Evolutionary conservation across 2,329 filamentous ascomycete genomes (phyloP).

Genomic region (Hymenoscyphus albidus): DNA sequence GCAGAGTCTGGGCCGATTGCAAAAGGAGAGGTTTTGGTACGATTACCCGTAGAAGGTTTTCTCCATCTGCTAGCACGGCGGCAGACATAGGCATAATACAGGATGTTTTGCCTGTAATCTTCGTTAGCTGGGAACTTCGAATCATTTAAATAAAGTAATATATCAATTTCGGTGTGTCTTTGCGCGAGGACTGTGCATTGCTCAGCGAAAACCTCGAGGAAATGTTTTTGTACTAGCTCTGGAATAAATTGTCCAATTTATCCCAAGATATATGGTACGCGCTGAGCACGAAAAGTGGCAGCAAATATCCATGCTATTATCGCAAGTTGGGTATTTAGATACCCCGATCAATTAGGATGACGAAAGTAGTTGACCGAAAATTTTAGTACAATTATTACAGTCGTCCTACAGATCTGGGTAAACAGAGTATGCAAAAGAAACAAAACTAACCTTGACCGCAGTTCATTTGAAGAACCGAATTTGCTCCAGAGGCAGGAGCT

Average conservation of each 20-base stretch:
- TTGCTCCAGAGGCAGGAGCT: conserved; percentile 45
- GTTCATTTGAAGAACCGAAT: conserved; percentile 62
- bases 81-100: conserved; percentile 52
- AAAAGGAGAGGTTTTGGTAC: conserved; percentile 42
- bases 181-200: no score
- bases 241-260: no score
- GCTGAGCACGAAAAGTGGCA: no score
- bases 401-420: not conserved
- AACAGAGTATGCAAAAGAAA: not conserved
- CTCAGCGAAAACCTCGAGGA: no score
- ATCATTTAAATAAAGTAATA: no score
- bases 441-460: conserved; percentile 57
- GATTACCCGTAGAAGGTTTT: conserved; percentile 40
- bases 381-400: not conserved
- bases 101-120: conserved; percentile 50
- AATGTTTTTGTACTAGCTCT: no score
- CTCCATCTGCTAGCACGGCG: conserved; percentile 42
- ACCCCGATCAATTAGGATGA: conserved; percentile 3
- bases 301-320: no score
- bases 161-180: no score
- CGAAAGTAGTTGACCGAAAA: not conserved
- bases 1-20: conserved; percentile 39
- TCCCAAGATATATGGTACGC: no score
- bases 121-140: conserved; percentile 5
- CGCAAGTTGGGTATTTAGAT: no score